A percentile compares a stretch with the other conserved stretches of the same genome.
phyloP scores from a whole-genome alignment of 768 basidiomycete species.

The Thelephora aurantiotincta region DNA sequence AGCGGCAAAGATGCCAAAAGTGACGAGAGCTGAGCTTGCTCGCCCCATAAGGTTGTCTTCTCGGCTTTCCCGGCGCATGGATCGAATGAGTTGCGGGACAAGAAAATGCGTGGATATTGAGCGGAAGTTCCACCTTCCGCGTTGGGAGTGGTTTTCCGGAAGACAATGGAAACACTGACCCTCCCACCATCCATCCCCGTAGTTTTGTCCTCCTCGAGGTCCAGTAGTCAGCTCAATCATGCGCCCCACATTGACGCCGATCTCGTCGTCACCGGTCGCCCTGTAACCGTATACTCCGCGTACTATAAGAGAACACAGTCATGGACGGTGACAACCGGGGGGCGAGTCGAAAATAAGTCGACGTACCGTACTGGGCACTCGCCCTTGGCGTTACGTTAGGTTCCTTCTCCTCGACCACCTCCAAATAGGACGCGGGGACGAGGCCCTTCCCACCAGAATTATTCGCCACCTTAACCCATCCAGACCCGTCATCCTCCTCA shows the following conservation, averaged over 20 bases:
- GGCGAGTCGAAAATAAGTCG: background rate
- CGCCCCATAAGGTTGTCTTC: too few species aligned
- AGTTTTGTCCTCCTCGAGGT: conserved; percentile 44
- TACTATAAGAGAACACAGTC: conserved; percentile 29
- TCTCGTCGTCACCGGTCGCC: conserved; percentile 60
- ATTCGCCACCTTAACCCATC: conserved; percentile 70
- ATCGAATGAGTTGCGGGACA: conserved; percentile 13
- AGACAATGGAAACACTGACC: conserved; percentile 26
- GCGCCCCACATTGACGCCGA: conserved; percentile 47
- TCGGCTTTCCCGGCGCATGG: too few species aligned
- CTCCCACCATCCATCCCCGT: conserved; percentile 82
- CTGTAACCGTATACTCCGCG: conserved; percentile 71
- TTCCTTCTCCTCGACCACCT: conserved; percentile 20
- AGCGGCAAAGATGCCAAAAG: too few species aligned
- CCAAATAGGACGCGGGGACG: conserved; percentile 75
- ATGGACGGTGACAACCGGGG: conserved; percentile 4
- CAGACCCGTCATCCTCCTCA: conserved; percentile 76
- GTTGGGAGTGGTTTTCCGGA: conserved; percentile 4
- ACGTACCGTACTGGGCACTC: background rate
- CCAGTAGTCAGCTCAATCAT: conserved; percentile 51
- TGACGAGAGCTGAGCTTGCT: too few species aligned
- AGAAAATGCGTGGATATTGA: background rate
- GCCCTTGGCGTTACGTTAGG: conserved; percentile 7
- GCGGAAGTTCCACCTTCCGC: too few species aligned
- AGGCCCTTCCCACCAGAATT: conserved; percentile 48